Evolutionary conservation across 2,329 filamentous ascomycete genomes (phyloP).

Genomic region (Raffaelea deltoideospora): DNA sequence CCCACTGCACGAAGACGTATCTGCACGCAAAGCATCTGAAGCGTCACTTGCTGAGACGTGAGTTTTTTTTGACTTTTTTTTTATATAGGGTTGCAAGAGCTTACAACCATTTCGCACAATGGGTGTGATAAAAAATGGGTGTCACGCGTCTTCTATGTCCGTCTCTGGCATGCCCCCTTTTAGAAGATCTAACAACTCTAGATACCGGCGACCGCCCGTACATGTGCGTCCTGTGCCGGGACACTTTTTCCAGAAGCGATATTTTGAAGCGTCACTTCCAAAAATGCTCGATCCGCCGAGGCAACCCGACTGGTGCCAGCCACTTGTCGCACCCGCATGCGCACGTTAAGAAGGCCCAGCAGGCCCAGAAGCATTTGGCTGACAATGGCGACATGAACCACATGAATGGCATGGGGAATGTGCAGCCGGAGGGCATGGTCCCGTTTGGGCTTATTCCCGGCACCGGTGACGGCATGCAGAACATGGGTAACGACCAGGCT

Average conservation of each 20-base stretch:
- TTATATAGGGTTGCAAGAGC: neutral
- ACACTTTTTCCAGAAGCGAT: slow-evolving; percentile 95
- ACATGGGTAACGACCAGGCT: slow-evolving; percentile 43
- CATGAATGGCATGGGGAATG: slow-evolving; percentile 44
- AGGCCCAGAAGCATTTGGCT: slow-evolving; percentile 39
- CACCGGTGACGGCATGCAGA: slow-evolving; percentile 40
- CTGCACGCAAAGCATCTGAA: slow-evolving; percentile 95
- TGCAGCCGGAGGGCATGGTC: slow-evolving; percentile 38
- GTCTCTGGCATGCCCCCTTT: slow-evolving; percentile 14
- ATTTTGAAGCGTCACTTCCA: slow-evolving; percentile 98
- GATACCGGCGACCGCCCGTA: slow-evolving; percentile 97
- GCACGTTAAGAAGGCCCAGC: slow-evolving; percentile 61
- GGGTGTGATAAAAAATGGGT: too few relatives aligned
- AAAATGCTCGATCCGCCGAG: slow-evolving; percentile 92
- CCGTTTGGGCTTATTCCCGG: slow-evolving; percentile 27
- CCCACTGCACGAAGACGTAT: slow-evolving; percentile 96
- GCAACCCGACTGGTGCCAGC: slow-evolving; percentile 87
- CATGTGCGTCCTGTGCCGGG: slow-evolving; percentile 94
- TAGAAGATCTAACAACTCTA: slow-evolving; percentile 20
- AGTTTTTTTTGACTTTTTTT: slow-evolving; percentile 25
- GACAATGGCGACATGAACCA: slow-evolving; percentile 39
- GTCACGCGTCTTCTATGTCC: too few relatives aligned
- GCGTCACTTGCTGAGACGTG: slow-evolving; percentile 88
- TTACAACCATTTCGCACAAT: too few relatives aligned
- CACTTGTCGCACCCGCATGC: slow-evolving; percentile 88